Base-by-base conservation (phyloP, 2,329 filamentous ascomycete species). In the Pestalotiopsis sp. region DNA sequence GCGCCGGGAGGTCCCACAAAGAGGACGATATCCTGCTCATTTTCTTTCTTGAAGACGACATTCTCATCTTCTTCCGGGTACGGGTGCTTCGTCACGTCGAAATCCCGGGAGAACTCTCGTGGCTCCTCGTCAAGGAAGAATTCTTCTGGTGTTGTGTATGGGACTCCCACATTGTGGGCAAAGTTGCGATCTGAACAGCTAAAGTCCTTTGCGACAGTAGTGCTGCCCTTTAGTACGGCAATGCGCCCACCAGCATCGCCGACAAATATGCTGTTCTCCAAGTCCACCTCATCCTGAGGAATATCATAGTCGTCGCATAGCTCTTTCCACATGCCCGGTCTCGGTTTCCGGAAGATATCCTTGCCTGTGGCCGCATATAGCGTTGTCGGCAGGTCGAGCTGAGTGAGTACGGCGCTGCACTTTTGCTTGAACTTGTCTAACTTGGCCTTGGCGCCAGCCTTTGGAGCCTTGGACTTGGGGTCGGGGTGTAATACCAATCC, bases 1-100 rank as follows among this genome's bases (percentile, higher is more conserved):
- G 94, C 90, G 1, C 93, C 95, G 0, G 96, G 96, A 62, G 93
- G 93, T 1, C 96, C 96, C 76, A 93, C 95, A 78, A 97, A 93
- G 7, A 98, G 80, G 27, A 98, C 88, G 14, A 98, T 83, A 67
- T 98, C 95, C 71, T 90, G 80, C 5, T 87, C 79, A 74, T 91
- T 89, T 65, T 84, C 87, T 81, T 91, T 93, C 61, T 86, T 83
- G 71, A 87, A 86, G 1, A 90, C 11, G 0, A 88, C 56, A 0
- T 72, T 63, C 39, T 66, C 58, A 0, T 68, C 67, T 2, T 72
- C 56, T n/a, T 76, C 75, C 5, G 78, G 71, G 38, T 89, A 82
- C 0, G 84, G 80, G 74, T 91, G 90, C 3, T 83, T 78, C 1
- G 81, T 81, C 20, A 95, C 88, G 71, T 98, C 91, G 73, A 98